Percentiles rank a stretch among this genome's conserved stretches.
phyloP scores from a whole-genome alignment of 768 basidiomycete genomes.

The Daedaleopsis sinensis region DNA sequence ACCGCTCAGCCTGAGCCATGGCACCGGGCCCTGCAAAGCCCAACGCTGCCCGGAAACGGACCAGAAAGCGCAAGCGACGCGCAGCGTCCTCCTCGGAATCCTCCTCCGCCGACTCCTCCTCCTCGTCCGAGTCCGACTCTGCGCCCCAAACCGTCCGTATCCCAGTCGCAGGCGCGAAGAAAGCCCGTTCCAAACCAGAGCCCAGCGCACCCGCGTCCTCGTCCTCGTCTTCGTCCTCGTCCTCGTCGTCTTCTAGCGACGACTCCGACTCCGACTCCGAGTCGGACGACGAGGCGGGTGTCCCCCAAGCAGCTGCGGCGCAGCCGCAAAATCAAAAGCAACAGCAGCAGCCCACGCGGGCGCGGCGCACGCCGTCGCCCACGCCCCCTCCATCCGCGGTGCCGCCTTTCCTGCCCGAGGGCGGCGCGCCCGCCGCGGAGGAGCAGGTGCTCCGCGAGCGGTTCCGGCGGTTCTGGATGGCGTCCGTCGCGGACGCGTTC shows the following conservation, averaged over 20 bases:
- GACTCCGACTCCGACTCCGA: slow-evolving; percentile 19
- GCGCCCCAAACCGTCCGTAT: slow-evolving; percentile 14
- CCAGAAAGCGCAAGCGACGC: slow-evolving; percentile 38
- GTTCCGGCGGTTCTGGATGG: slow-evolving; percentile 89
- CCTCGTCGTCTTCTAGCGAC: slow-evolving; percentile 16
- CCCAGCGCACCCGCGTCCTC: slow-evolving; percentile 5
- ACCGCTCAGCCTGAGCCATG: slow-evolving; percentile 4
- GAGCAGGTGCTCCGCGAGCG: slow-evolving; percentile 63
- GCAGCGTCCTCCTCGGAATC: slow-evolving; percentile 34
- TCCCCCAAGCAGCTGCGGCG: slow-evolving; percentile 4
- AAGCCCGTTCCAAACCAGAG: slow-evolving; percentile 7
- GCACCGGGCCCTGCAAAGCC: slow-evolving; percentile 24
- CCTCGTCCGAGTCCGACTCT: slow-evolving; percentile 26
- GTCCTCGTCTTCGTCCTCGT: slow-evolving; percentile 19
- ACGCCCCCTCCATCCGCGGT: slow-evolving; percentile 39
- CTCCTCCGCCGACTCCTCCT: slow-evolving; percentile 24
- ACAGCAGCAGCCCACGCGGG: not conserved
- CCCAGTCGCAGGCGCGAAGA: slow-evolving; percentile 2
- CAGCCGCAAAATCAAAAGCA: not conserved
- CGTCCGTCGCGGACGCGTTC: slow-evolving; percentile 79
- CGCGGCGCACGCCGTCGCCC: slow-evolving; percentile 34
- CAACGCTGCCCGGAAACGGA: slow-evolving; percentile 31
- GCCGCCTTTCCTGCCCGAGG: slow-evolving; percentile 59
- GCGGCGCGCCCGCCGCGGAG: slow-evolving; percentile 36
- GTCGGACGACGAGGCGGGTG: slow-evolving; percentile 6